Conservation (phyloP, 805 yeast species). For the Yarrowia sp. region DNA sequence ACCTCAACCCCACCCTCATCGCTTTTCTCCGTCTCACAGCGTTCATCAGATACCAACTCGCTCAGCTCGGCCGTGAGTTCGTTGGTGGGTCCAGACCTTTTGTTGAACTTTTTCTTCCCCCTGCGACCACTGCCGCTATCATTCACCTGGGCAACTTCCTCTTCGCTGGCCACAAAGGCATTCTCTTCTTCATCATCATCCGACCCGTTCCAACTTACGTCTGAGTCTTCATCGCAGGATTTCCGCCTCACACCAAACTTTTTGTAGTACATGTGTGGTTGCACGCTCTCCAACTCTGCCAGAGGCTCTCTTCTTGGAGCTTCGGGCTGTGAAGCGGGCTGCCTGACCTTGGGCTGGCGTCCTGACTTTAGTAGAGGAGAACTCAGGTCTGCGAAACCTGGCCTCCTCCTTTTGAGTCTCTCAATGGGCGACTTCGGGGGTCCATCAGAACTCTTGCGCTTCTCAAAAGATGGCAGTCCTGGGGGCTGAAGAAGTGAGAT, state of each 20-base stretch:
- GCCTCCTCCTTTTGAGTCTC: background rate
- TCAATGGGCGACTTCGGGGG: background rate
- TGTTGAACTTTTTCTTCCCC: too few relatives aligned
- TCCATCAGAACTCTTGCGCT: background rate
- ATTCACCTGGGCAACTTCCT: too few relatives aligned
- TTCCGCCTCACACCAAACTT: background rate
- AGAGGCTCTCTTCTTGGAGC: background rate
- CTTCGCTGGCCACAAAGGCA: background rate
- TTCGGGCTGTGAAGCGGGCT: background rate
- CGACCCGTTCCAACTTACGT: background rate
- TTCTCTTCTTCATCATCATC: background rate
- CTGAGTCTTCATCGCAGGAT: background rate
- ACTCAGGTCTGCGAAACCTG: background rate
- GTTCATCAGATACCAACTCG: too few relatives aligned
- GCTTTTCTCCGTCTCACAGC: too few relatives aligned
- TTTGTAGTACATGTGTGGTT: background rate
- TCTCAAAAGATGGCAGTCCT: background rate
- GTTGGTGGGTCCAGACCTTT: too few relatives aligned
- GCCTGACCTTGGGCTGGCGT: background rate
- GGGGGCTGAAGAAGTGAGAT: background rate
- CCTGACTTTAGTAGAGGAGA: too few relatives aligned
- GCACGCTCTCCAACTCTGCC: too few relatives aligned
- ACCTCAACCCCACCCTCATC: too few relatives aligned
- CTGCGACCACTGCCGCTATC: too few relatives aligned
- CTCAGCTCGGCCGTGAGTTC: too few relatives aligned